A percentile compares a stretch with the other conserved stretches of the same genome.
phyloP scores from a whole-genome alignment of 2,329 filamentous ascomycete genomes.

The Clarireedia hainanense region DNA sequence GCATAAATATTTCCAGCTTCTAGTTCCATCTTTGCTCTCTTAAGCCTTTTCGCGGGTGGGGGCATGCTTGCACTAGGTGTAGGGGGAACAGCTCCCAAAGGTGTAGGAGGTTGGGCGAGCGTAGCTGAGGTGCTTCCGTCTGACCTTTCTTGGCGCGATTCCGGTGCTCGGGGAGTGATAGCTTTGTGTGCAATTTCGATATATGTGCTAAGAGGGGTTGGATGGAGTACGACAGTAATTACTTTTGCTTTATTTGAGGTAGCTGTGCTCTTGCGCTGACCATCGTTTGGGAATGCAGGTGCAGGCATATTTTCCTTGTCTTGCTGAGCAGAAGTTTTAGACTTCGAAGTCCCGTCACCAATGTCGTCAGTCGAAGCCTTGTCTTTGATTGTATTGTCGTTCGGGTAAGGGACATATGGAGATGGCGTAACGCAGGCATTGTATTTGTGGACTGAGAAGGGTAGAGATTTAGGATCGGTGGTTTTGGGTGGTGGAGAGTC shows the following conservation, averaged over 20 bases:
- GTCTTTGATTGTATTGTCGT: constrained; percentile 32
- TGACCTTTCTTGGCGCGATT: constrained; percentile 39
- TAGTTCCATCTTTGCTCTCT: constrained; percentile 65
- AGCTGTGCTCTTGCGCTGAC: constrained; percentile 33
- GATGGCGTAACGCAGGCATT: constrained; percentile 88
- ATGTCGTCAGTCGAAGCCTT: constrained; percentile 30
- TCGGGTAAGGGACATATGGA: constrained; percentile 69
- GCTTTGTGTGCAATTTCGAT: constrained; percentile 66
- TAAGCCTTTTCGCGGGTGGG: constrained; percentile 58
- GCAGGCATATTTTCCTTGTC: constrained; percentile 54
- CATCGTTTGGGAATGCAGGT: constrained; percentile 40
- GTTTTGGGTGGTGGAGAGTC: constrained; percentile 46
- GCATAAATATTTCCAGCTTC: constrained; percentile 65
- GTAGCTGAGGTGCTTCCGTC: constrained; percentile 34
- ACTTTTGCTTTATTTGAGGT: constrained; percentile 53
- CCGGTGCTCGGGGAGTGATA: constrained; percentile 42
- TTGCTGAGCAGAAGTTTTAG: constrained; percentile 32
- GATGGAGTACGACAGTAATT: constrained; percentile 74
- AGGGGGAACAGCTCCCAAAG: constrained; percentile 54
- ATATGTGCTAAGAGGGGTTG: constrained; percentile 68
- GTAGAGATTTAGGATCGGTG: constrained; percentile 52
- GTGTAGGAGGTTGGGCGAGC: constrained; percentile 45
- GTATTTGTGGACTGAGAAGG: constrained; percentile 87
- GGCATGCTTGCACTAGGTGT: constrained; percentile 51
- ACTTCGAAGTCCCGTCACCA: constrained; percentile 19